These are phyloP conservation scores for Sclerotinia glacialis DNA, from an alignment of 2,329 filamentous ascomycete genomes.

Conservation along the genomic window DNA sequence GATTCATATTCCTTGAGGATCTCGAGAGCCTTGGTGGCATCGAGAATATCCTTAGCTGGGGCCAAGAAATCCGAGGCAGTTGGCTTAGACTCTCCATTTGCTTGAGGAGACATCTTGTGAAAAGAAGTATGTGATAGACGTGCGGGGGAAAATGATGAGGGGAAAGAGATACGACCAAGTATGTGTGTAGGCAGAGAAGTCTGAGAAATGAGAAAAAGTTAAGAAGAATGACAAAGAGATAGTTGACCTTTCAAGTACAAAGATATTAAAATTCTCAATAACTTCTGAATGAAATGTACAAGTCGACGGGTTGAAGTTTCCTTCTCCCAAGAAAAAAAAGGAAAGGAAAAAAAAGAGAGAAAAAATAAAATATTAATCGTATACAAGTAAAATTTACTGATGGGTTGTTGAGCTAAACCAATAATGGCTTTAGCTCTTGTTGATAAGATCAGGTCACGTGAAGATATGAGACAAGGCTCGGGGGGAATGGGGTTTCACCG, in stretches of 20 bases:
- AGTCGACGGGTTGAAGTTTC: constrained; percentile 59
- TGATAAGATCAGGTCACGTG: neutral
- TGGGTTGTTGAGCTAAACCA: neutral
- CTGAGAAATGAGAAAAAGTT: constrained; percentile 36
- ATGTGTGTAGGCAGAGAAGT: constrained; percentile 23
- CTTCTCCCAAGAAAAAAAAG: constrained; percentile 55
- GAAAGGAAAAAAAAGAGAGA: constrained; percentile 32
- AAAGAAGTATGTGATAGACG: neutral
- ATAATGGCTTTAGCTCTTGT: neutral
- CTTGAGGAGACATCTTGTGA: constrained; percentile 62
- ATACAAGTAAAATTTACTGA: neutral
- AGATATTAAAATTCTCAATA: neutral
- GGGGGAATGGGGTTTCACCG: neutral
- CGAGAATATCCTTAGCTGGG: constrained; percentile 50
- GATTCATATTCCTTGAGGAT: constrained; percentile 76
- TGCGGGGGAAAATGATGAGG: constrained; percentile 24
- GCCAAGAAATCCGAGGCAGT: constrained; percentile 45
- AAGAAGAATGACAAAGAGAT: constrained; percentile 30
- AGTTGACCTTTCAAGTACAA: constrained; percentile 40
- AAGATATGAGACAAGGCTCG: neutral
- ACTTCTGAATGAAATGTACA: constrained; percentile 44
- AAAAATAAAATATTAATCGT: constrained; percentile 10
- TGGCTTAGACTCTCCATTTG: constrained; percentile 58
- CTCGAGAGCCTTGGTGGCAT: constrained; percentile 73
- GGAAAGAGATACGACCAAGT: constrained; percentile 35